Base-by-base conservation (phyloP, 1,284 basidiomycete species). In the Exobasidium cylindrosporum region DNA sequence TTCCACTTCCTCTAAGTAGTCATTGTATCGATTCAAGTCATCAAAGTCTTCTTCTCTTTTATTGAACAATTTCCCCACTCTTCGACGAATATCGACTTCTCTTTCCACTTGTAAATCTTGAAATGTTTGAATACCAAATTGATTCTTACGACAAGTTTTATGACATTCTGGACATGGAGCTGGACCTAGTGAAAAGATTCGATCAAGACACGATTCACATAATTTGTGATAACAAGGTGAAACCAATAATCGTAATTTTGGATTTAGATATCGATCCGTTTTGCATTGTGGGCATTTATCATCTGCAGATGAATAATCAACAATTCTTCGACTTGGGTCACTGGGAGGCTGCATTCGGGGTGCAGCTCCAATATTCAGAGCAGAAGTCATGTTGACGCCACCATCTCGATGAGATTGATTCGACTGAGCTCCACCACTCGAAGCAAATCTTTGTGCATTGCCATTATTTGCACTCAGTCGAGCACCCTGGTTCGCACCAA, bases 171-270 rank as follows among this genome's bases (percentile, higher is more conserved):
- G 96, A 84, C 96, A 98, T 5, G 92, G 92, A 13, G 92, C 94
- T 0, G 96, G 95, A 3, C 96, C 95, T 1, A 97, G 86, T 0
- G 92, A 94, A 80, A 96, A 99, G 52, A 98, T 82, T 6, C 94
- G 87, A 81, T 98, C 96, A 75, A 99, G 97, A 80, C 96, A 99
- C 14, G 54, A 66, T 43, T 70, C 58, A 57, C 71, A 59, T 94
- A 97, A 95, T 85, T 97, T 97, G 83, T 99, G 96, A 82, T 97
- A 99, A 81, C 96, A 99, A 86, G 75, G 77, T 76, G 92, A 94
- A 65, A 99, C 94, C 61, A 98, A 85, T 52, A 99, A 84, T 46
- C 95, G 87, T 28, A 99, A 84, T 74, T 93, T 92, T 14, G 93
- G 92, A 76, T 97, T 97, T 65, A 97, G 84, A 80, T 96, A 97